phyloP scores from a whole-genome alignment of 2,329 filamentous ascomycete genomes.

The Alternaria incomplexa region DNA sequence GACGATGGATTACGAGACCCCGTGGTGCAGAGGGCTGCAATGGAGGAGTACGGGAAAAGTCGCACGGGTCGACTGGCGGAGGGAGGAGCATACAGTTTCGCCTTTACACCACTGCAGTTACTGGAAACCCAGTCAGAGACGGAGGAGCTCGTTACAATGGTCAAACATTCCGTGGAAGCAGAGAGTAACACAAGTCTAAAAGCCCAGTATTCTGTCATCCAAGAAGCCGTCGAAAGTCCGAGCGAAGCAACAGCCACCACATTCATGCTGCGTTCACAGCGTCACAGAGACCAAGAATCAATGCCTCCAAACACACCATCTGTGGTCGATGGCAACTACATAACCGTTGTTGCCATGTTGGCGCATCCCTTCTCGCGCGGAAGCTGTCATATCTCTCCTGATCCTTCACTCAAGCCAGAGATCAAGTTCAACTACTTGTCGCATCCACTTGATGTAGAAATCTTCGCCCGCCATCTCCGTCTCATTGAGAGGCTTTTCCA shows the following conservation, averaged over 20 bases:
- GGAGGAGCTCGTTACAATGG: slow-evolving; percentile 9
- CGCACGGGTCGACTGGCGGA: slow-evolving; percentile 23
- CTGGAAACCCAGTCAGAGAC: slow-evolving; percentile 19
- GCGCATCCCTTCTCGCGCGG: slow-evolving; percentile 52
- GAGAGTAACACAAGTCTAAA: slow-evolving; percentile 6
- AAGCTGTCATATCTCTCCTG: slow-evolving; percentile 47
- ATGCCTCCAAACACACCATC: slow-evolving; percentile 14
- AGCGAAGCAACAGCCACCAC: slow-evolving; percentile 25
- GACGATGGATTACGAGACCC: slow-evolving; percentile 15
- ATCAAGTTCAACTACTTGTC: slow-evolving; percentile 54
- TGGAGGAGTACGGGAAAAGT: slow-evolving; percentile 17
- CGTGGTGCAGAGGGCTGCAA: slow-evolving; percentile 12
- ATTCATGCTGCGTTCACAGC: slow-evolving; percentile 21
- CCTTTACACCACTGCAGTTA: slow-evolving; percentile 27
- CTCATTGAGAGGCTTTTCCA: slow-evolving; percentile 41
- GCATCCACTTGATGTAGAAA: slow-evolving; percentile 52
- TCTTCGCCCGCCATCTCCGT: slow-evolving; percentile 47
- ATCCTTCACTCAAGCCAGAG: slow-evolving; percentile 37
- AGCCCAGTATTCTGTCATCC: slow-evolving; percentile 19
- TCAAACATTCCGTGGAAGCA: slow-evolving; percentile 3
- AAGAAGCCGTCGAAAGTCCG: slow-evolving; percentile 18
- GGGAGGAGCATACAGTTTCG: slow-evolving; percentile 25
- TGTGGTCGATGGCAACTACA: slow-evolving; percentile 21
- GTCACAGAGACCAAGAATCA: slow-evolving; percentile 14
- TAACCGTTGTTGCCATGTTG: slow-evolving; percentile 23